phyloP scores from a whole-genome alignment of 306 rosid genomes.

The Trichosanthes truncata region DNA sequence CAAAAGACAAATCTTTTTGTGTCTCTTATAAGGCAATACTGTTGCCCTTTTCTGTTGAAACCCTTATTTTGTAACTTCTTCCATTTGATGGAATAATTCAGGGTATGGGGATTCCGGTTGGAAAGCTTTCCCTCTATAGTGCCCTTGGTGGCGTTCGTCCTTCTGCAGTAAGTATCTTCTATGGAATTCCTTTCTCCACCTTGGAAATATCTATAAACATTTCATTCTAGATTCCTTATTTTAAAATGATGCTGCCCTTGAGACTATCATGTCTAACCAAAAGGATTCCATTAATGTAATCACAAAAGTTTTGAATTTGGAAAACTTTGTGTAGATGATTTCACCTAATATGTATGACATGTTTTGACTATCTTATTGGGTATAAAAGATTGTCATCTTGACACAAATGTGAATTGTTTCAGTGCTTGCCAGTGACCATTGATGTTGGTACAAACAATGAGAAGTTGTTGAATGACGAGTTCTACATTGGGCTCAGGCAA shows the following conservation, averaged over 20 bases:
- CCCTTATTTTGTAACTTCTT: neutral
- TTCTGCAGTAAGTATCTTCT: conserved; percentile 57
- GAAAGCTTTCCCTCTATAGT: conserved; percentile 77
- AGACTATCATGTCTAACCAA: neutral
- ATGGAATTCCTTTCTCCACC: neutral
- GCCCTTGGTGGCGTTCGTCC: conserved; percentile 99
- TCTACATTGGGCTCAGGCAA: conserved; percentile 91
- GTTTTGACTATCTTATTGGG: neutral
- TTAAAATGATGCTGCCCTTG: neutral
- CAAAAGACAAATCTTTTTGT: neutral
- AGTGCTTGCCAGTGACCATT: conserved; percentile 97
- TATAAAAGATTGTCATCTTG: neutral
- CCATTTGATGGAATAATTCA: conserved; percentile 16
- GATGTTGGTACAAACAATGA: conserved; percentile 98
- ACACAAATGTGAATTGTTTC: conserved; percentile 19
- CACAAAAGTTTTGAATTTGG: neutral
- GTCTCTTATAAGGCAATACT: neutral
- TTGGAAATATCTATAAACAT: neutral
- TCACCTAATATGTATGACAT: neutral
- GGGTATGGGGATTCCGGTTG: conserved; percentile 99
- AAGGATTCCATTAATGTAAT: neutral
- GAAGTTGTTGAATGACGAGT: conserved; percentile 62
- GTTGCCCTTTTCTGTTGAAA: neutral
- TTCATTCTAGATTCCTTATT: neutral
- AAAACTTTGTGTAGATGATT: neutral